Percentiles rank a stretch among this genome's conserved stretches.
These are phyloP conservation scores for Starmerella scarabaei DNA, from an alignment of 805 yeast species.

Conservation along the genomic window DNA sequence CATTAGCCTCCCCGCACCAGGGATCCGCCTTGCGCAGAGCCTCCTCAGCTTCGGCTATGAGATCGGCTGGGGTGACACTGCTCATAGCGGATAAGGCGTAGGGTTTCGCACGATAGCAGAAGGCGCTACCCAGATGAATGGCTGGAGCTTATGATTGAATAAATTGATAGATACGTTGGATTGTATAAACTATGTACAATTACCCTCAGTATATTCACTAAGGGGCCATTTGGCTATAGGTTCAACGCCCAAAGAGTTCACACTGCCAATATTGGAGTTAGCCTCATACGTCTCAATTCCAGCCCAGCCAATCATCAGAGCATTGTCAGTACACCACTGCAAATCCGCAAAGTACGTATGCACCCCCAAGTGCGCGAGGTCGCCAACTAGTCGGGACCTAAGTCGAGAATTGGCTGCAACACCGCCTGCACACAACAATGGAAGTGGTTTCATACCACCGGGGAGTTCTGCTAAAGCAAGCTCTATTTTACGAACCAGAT, in stretches of 20 bases:
- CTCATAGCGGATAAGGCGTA: too few relatives aligned
- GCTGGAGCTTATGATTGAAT: background rate
- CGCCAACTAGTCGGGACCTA: conserved; percentile 19
- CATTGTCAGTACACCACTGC: conserved; percentile 80
- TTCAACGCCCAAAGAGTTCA: conserved; percentile 32
- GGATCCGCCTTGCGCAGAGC: conserved; percentile 39
- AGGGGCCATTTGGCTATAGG: conserved; percentile 81
- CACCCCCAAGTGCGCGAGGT: conserved; percentile 12
- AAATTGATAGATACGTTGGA: conserved; percentile 17
- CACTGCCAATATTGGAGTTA: background rate
- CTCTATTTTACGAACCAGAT: conserved; percentile 51
- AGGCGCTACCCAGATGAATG: background rate
- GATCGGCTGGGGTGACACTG: too few relatives aligned
- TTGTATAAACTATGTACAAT: conserved; percentile 5
- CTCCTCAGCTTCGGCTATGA: conserved; percentile 33
- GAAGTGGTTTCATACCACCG: conserved; percentile 22
- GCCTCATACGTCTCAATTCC: conserved; percentile 74
- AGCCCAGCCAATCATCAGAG: conserved; percentile 95
- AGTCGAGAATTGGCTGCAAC: conserved; percentile 60
- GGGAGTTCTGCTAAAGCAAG: conserved; percentile 31
- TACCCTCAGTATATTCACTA: conserved; percentile 29
- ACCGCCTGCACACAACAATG: conserved; percentile 74
- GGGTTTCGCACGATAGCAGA: too few relatives aligned
- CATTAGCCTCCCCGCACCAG: conserved; percentile 40
- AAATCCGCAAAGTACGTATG: conserved; percentile 56